These are phyloP conservation scores for Tremella mesenterica DNA, from an alignment of 768 basidiomycete genomes.

Conservation along the genomic window DNA sequence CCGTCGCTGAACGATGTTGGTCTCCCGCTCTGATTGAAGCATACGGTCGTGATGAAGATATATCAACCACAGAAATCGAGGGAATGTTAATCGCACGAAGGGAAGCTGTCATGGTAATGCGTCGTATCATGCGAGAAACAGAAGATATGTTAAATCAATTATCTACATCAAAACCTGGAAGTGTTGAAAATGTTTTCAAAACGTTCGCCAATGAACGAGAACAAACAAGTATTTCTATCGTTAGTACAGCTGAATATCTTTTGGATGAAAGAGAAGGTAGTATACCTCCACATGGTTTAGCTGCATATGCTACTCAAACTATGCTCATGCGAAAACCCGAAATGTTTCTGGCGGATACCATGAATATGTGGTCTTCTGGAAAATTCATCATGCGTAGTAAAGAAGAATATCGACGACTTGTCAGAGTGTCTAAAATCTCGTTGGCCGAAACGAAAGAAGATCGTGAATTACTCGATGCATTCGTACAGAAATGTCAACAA, in stretches of 20 bases:
- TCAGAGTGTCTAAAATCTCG: constrained; percentile 1
- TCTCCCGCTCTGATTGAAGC: constrained; percentile 13
- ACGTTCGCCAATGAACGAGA: constrained; percentile 5
- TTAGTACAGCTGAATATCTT: constrained; percentile 9
- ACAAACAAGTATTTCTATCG: neutral
- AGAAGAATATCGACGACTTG: constrained; percentile 11
- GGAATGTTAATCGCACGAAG: constrained; percentile 56
- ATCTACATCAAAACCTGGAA: constrained; percentile 12
- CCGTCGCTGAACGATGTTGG: constrained; percentile 23
- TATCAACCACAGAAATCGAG: neutral
- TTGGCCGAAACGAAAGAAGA: constrained; percentile 6
- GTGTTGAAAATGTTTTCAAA: constrained; percentile 22
- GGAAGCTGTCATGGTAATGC: constrained; percentile 56
- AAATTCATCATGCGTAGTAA: constrained; percentile 25
- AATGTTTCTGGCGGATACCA: constrained; percentile 31
- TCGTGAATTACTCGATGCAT: constrained; percentile 9
- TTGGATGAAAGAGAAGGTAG: constrained; percentile 16
- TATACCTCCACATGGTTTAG: constrained; percentile 17
- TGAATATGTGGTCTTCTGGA: constrained; percentile 29
- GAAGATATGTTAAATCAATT: constrained; percentile 46
- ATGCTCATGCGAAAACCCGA: constrained; percentile 36
- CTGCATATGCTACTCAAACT: constrained; percentile 33
- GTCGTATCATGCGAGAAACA: constrained; percentile 51
- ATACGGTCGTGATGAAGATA: constrained; percentile 11
- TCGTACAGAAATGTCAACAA: constrained; percentile 28